A percentile compares a stretch with the other conserved stretches of the same genome.
Evolutionary conservation across 345 rosid species (phyloP).

Genomic region (Carallia pectinifolia): DNA sequence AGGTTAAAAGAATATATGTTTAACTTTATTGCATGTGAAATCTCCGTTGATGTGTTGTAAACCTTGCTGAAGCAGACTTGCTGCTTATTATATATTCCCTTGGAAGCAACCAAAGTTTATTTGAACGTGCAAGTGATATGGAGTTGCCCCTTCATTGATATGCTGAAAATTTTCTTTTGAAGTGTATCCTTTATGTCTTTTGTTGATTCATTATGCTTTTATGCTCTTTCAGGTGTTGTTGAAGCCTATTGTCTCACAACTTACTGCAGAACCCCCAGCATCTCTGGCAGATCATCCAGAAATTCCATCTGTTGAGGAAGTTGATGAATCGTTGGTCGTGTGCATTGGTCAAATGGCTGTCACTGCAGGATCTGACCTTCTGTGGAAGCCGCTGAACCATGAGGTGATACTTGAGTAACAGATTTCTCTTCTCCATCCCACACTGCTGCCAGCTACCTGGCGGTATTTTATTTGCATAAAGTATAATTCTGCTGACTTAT

Average conservation of each 20-base stretch:
- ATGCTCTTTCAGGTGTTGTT: constrained; percentile 59
- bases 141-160: neutral
- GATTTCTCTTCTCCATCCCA: neutral
- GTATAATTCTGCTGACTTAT: neutral
- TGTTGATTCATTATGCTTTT: neutral
- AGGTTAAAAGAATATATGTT: no score
- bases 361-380: constrained; percentile 79
- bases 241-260: constrained; percentile 81
- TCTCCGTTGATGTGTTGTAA: neutral
- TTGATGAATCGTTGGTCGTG: constrained; percentile 63
- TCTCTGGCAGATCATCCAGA: constrained; percentile 49
- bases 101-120: neutral
- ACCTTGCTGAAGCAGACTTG: neutral
- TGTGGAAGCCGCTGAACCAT: constrained; percentile 88
- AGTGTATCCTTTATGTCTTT: neutral
- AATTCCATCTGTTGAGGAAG: constrained; percentile 64
- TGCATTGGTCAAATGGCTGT: constrained; percentile 97
- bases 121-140: neutral
- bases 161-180: neutral
- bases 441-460: neutral
- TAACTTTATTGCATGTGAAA: neutral
- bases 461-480: neutral
- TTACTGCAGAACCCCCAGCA: constrained; percentile 61
- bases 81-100: neutral
- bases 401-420: constrained; percentile 52